These are phyloP conservation scores for Komagataella populi DNA, from an alignment of 805 yeast genomes.

Conservation along the genomic window DNA sequence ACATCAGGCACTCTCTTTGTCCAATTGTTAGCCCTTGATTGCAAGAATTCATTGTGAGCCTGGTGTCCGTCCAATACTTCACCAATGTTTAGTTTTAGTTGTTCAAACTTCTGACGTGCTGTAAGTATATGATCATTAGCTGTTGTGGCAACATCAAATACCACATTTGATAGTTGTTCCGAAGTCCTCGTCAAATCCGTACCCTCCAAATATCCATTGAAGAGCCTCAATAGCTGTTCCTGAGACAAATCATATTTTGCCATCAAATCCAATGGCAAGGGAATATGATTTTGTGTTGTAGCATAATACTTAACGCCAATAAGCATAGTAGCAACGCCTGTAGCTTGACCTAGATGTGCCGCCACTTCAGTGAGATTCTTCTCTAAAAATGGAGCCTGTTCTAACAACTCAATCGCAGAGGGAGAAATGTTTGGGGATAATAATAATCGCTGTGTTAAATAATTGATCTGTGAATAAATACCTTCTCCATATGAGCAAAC, in stretches of 20 bases:
- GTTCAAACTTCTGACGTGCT: constrained; percentile 40
- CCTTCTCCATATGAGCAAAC: constrained; percentile 76
- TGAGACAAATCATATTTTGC: constrained; percentile 42
- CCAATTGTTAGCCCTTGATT: constrained; percentile 19
- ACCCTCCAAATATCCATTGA: constrained; percentile 27
- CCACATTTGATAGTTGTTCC: constrained; percentile 35
- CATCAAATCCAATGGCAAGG: constrained; percentile 52
- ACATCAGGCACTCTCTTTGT: constrained; percentile 43
- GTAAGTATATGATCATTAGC: constrained; percentile 75
- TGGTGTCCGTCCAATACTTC: constrained; percentile 13
- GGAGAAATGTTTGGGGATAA: constrained; percentile 48
- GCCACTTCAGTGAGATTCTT: constrained; percentile 39
- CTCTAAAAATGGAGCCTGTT: constrained; percentile 31
- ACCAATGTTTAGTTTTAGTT: constrained; percentile 23
- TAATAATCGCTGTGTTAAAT: constrained; percentile 45
- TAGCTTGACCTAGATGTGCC: constrained; percentile 78
- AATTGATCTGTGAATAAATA: constrained; percentile 58
- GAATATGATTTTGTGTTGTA: constrained; percentile 29
- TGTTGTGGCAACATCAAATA: constrained; percentile 55
- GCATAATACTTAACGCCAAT: constrained; percentile 50
- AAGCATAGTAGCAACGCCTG: constrained; percentile 52
- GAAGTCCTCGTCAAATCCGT: constrained; percentile 14
- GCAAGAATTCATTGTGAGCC: constrained; percentile 10
- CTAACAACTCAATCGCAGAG: constrained; percentile 23
- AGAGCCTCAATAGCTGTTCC: constrained; percentile 39